Conservation (phyloP, 345 rosid genomes). For the Lepidium didymum region DNA sequence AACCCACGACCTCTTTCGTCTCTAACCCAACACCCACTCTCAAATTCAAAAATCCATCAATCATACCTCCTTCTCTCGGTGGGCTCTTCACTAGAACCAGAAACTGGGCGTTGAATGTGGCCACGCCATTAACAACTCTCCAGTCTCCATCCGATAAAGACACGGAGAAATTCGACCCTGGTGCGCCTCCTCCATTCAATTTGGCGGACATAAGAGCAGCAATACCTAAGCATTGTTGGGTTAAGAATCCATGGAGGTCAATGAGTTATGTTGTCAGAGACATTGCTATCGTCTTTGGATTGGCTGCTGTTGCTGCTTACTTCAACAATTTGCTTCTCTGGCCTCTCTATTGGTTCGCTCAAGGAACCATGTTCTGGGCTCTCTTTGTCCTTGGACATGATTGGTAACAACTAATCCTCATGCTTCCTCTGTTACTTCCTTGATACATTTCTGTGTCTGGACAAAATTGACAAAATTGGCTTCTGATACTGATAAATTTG, state of each 20-base stretch:
- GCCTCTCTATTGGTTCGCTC: slow-evolving; percentile 83
- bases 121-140: slow-evolving; percentile 30
- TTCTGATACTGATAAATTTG: neutral
- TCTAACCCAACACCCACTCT: slow-evolving; percentile 18
- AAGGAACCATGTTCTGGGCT: slow-evolving; percentile 95
- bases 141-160: slow-evolving; percentile 1
- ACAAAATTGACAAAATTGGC: neutral
- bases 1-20: slow-evolving; percentile 27
- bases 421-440: neutral
- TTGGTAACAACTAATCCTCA: slow-evolving; percentile 36
- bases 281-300: slow-evolving; percentile 49
- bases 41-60: neutral
- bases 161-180: slow-evolving; percentile 30
- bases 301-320: slow-evolving; percentile 57
- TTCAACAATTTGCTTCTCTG: slow-evolving; percentile 58
- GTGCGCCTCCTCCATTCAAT: slow-evolving; percentile 58
- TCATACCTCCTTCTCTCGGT: slow-evolving; percentile 13
- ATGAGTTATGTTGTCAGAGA: slow-evolving; percentile 70
- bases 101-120: slow-evolving; percentile 43
- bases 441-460: neutral
- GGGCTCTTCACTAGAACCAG: neutral
- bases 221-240: slow-evolving; percentile 86
- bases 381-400: slow-evolving; percentile 87
- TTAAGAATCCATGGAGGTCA: slow-evolving; percentile 67
- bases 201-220: slow-evolving; percentile 60